Conservation (phyloP, 2,329 filamentous ascomycete species). For the Cadophora sp. region DNA sequence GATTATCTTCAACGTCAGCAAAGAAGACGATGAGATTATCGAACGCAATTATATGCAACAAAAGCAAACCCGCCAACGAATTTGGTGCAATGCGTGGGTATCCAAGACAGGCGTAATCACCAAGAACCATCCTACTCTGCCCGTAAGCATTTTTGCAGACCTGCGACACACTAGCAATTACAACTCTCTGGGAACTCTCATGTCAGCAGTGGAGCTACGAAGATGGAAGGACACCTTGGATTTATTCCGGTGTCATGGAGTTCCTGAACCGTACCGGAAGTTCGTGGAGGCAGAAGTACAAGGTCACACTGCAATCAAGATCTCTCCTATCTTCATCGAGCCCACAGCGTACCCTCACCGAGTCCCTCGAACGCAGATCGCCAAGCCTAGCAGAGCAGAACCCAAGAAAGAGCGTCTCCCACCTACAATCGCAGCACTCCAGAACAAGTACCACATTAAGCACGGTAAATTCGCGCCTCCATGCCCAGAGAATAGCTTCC, state of each 20-base stretch:
- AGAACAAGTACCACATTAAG: not conserved
- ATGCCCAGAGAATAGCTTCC: not conserved
- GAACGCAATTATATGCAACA: not conserved
- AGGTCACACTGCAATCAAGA: not conserved
- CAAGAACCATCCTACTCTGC: not conserved
- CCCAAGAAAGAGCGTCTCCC: not conserved
- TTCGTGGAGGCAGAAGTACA: not conserved
- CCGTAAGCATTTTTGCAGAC: not conserved
- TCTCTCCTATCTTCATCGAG: constrained; percentile 5
- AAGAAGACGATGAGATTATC: not conserved
- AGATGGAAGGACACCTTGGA: not conserved
- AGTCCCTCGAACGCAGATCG: not conserved
- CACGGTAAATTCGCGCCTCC: not conserved
- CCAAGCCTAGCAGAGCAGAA: not conserved
- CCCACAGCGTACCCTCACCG: not conserved
- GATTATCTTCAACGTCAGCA: not conserved
- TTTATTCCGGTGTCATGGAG: not conserved
- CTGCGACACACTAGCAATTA: not conserved
- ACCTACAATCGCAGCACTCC: not conserved
- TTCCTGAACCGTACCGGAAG: not conserved
- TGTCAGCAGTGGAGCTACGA: not conserved
- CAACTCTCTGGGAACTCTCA: not conserved
- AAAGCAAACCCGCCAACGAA: not conserved
- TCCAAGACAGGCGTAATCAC: not conserved
- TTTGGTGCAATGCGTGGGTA: not conserved